These are phyloP conservation scores for Penicillium steckii DNA, from an alignment of 495 filamentous ascomycete species.

Conservation along the genomic window DNA sequence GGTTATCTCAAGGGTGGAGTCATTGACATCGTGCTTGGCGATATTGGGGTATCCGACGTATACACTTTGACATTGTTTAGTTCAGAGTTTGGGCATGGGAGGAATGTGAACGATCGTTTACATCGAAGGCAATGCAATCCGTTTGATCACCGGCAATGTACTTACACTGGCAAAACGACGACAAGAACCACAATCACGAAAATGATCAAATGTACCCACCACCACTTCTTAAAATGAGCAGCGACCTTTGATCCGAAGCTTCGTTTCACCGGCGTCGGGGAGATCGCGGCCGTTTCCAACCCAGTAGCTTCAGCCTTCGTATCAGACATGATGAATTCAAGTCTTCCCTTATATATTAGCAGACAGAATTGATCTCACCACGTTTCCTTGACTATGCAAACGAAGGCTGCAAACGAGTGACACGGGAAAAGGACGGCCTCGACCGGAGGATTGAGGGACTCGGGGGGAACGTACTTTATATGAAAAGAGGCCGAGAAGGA, in stretches of 20 bases:
- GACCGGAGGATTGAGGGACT: not conserved
- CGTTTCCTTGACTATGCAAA: too few species aligned
- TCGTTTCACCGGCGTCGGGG: conserved; percentile 18
- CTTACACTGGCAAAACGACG: conserved; percentile 67
- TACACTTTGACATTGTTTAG: too few species aligned
- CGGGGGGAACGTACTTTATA: not conserved
- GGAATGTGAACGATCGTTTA: too few species aligned
- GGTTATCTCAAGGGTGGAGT: conserved; percentile 60
- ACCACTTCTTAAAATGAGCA: conserved; percentile 57
- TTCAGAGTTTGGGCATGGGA: not conserved
- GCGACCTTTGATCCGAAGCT: conserved; percentile 36
- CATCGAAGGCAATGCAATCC: too few species aligned
- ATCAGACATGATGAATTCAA: conserved; percentile 25
- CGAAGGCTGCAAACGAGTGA: not conserved
- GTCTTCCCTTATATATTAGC: not conserved
- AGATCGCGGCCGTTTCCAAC: conserved; percentile 11
- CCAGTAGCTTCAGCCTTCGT: conserved; percentile 23
- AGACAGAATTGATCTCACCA: not conserved
- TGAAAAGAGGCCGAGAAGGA: not conserved
- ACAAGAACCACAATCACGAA: conserved; percentile 58
- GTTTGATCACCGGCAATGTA: too few species aligned
- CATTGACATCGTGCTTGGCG: conserved; percentile 65
- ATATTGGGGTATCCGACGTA: conserved; percentile 73
- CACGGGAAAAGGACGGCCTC: conserved; percentile 1
- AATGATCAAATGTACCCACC: conserved; percentile 69